Conservation (phyloP, 768 basidiomycete species). For the Calocybe cyanea region DNA sequence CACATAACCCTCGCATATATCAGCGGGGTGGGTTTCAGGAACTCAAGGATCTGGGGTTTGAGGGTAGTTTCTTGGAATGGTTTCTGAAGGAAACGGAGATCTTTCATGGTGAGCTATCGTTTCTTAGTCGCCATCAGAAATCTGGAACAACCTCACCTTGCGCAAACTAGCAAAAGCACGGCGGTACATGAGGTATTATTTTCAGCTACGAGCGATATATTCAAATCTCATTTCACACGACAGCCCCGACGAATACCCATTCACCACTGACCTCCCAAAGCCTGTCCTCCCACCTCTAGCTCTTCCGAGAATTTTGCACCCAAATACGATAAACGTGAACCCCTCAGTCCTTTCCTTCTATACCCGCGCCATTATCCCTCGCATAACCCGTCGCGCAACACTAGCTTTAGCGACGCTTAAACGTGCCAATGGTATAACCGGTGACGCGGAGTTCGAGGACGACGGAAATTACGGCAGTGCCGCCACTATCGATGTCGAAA, state of each 20-base stretch:
- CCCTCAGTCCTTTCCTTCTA: slow-evolving; percentile 87
- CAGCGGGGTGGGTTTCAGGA: slow-evolving; percentile 74
- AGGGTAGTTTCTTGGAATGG: slow-evolving; percentile 96
- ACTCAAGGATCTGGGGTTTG: slow-evolving; percentile 66
- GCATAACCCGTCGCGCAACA: slow-evolving; percentile 76
- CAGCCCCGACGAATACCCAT: slow-evolving; percentile 98
- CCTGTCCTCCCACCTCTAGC: slow-evolving; percentile 73
- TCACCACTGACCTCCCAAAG: slow-evolving; percentile 74
- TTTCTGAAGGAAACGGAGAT: slow-evolving; percentile 92
- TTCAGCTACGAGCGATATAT: not conserved
- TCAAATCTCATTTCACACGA: not conserved
- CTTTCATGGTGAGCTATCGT: slow-evolving; percentile 75
- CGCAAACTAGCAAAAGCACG: slow-evolving; percentile 87
- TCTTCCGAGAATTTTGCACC: slow-evolving; percentile 76
- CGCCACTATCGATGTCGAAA: slow-evolving; percentile 91
- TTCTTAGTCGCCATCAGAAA: not conserved
- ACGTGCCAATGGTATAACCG: slow-evolving; percentile 61
- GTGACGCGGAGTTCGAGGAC: slow-evolving; percentile 74
- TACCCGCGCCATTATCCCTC: slow-evolving; percentile 80
- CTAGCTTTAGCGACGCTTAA: slow-evolving; percentile 60
- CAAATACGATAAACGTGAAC: slow-evolving; percentile 84
- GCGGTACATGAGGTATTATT: slow-evolving; percentile 86
- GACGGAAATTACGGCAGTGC: slow-evolving; percentile 98
- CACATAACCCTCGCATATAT: slow-evolving; percentile 90
- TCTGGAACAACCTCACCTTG: slow-evolving; percentile 2